Conservation (phyloP, 352 stramenopile species). For the Phytopythium delawarense region DNA sequence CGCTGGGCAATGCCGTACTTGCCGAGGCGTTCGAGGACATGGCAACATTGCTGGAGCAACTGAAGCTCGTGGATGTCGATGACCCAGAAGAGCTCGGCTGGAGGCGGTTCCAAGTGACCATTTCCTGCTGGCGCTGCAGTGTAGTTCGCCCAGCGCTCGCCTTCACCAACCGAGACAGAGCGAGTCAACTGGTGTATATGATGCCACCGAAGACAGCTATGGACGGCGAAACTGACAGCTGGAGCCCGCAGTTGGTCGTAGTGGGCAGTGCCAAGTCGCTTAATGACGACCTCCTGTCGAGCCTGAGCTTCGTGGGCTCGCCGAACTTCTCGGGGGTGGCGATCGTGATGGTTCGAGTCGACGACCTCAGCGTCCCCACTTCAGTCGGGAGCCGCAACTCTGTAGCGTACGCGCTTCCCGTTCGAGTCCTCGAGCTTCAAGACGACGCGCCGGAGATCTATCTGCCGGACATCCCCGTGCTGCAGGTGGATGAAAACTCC, state of each 20-base stretch:
- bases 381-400: not conserved
- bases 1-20: slow-evolving; percentile 6
- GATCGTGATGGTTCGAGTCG: not conserved
- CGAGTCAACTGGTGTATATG: not conserved
- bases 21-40: slow-evolving; percentile 36
- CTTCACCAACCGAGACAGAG: not conserved
- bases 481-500: slow-evolving; percentile 35
- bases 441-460: slow-evolving; percentile 38
- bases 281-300: slow-evolving; percentile 31
- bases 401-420: slow-evolving; percentile 28
- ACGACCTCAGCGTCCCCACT: not conserved
- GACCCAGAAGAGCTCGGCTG: slow-evolving; percentile 17
- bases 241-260: slow-evolving; percentile 17
- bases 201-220: not conserved
- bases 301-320: slow-evolving; percentile 29
- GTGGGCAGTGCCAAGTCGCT: slow-evolving; percentile 25
- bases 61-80: slow-evolving; percentile 20
- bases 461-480: slow-evolving; percentile 24
- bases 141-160: slow-evolving; percentile 9
- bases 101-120: slow-evolving; percentile 24
- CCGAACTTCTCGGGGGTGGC: slow-evolving; percentile 24
- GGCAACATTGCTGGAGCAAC: slow-evolving; percentile 4
- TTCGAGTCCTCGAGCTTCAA: slow-evolving; percentile 26
- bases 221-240: slow-evolving; percentile 3
- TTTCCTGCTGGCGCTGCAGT: slow-evolving; percentile 35